Evolutionary conservation across 495 filamentous ascomycete genomes (phyloP).

Genomic region (Penicillium longicatenatum): DNA sequence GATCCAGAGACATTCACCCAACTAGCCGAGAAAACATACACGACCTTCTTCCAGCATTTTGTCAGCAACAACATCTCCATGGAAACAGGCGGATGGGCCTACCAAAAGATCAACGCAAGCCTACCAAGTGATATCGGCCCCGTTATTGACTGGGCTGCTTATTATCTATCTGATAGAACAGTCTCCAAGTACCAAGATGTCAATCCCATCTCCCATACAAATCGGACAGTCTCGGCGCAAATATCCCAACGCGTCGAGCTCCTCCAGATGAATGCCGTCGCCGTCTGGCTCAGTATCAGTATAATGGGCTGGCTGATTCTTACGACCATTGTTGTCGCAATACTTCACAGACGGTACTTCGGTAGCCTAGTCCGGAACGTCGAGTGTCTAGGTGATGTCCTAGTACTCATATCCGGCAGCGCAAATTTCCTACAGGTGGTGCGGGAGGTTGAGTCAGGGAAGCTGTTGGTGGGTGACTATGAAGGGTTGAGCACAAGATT

Average conservation of each 20-base stretch:
- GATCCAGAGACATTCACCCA: constrained; percentile 20
- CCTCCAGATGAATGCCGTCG: constrained; percentile 32
- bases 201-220: constrained; percentile 25
- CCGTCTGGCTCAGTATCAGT: constrained; percentile 37
- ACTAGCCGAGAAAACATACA: constrained; percentile 32
- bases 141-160: no score
- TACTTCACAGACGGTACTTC: constrained; percentile 25
- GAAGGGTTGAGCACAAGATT: constrained; percentile 17
- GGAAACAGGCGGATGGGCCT: constrained; percentile 29
- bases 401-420: constrained; percentile 23
- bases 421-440: constrained; percentile 22
- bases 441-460: constrained; percentile 19
- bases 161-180: no score
- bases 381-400: constrained; percentile 22
- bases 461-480: constrained; percentile 8
- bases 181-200: constrained; percentile 23
- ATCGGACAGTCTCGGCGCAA: constrained; percentile 18
- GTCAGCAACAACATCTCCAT: constrained; percentile 29
- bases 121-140: constrained; percentile 19
- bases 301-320: constrained; percentile 38
- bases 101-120: constrained; percentile 33
- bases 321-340: constrained; percentile 24
- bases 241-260: constrained; percentile 28
- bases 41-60: constrained; percentile 42
- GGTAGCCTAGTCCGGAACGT: constrained; percentile 24